Base-by-base conservation (phyloP, 2,329 filamentous ascomycete species). In the Colletotrichum tropicicola region DNA sequence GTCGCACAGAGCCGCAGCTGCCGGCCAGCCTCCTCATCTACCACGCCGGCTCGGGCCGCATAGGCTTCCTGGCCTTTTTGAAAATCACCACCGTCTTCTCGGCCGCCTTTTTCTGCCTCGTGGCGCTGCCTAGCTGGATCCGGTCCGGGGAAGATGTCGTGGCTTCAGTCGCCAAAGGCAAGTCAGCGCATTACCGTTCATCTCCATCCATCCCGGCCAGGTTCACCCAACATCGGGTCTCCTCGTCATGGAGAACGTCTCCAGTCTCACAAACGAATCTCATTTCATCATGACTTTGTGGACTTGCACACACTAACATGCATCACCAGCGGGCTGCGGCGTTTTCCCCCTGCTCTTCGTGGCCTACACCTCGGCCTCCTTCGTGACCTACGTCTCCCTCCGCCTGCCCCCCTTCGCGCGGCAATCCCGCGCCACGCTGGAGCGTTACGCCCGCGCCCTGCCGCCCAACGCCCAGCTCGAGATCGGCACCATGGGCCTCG, bases 81-180 rank as follows among this genome's bases (percentile, higher is more conserved):
- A 93, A 93, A 71, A 79, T 95, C 59, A 89, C 89, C 1, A 90
- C 90, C 3, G 83, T 96, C 41, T 87, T 93, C 66, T 76, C 92
- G 39, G 90, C 91, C 59, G 84, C 83, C 21, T 87, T 91, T 69
- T 92, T 92, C 71, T 84, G 83, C 68, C 77, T 90, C 54, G 78
- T 93, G 25, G 83, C 90, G 52, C 87, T 86, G 0, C 91, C 91
- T 0, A 79, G 82, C 19, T 90, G 89, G 69, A 58, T 81, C n/a
- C 75, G 78, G 21, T 77, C 79, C 3, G 79, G 77, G 21, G 71
- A 75, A 41, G 79, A 82, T 12, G 43, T 70, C 77, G 5, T 70
- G 72, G 55, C 70, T 70, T 49, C 72, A 79, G 25, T 74, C 1
- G 72, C 74, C 21, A 77, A 77, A 41, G 70, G 82, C 84, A 74